A percentile compares a stretch with the other conserved stretches of the same genome.
These are phyloP conservation scores for Chytriomyces hyalinus DNA, from an alignment of 192 early-diverging fungal species.

Conservation along the genomic window DNA sequence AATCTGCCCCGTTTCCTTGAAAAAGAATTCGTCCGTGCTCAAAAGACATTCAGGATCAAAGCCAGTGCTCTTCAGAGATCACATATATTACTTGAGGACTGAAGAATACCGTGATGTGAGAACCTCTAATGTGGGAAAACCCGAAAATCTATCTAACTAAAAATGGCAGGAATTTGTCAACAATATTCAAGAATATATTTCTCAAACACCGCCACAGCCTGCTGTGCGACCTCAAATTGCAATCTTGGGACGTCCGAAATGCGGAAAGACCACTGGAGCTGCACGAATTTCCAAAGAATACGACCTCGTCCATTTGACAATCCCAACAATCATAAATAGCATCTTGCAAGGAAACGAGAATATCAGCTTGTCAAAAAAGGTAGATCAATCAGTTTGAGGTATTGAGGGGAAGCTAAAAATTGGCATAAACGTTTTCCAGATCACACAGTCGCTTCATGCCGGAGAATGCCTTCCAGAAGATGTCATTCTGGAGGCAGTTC, in stretches of 20 bases:
- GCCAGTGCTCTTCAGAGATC: conserved; percentile 48
- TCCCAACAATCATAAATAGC: conserved; percentile 44
- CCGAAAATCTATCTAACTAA: background rate
- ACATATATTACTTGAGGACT: conserved; percentile 49
- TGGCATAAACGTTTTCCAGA: conserved; percentile 11
- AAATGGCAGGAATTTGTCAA: conserved; percentile 45
- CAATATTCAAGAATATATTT: conserved; percentile 39
- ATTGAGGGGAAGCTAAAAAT: background rate
- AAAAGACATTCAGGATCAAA: conserved; percentile 39
- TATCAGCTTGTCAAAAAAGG: conserved; percentile 31
- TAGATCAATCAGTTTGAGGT: background rate
- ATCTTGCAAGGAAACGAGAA: conserved; percentile 48
- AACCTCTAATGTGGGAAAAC: too few relatives aligned
- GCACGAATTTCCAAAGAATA: conserved; percentile 39
- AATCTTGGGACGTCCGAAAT: conserved; percentile 52
- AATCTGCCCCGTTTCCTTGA: conserved; percentile 54
- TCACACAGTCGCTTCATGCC: conserved; percentile 37
- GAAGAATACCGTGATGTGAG: conserved; percentile 37
- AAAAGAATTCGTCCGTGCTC: conserved; percentile 29
- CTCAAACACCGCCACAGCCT: conserved; percentile 43
- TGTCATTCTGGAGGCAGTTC: conserved; percentile 44
- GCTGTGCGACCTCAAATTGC: conserved; percentile 46
- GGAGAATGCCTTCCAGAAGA: conserved; percentile 47
- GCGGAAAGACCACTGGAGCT: conserved; percentile 53
- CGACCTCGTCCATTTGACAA: conserved; percentile 48